phyloP scores from a whole-genome alignment of 2,329 filamentous ascomycete genomes.

The Cyphellophora attinorum region DNA sequence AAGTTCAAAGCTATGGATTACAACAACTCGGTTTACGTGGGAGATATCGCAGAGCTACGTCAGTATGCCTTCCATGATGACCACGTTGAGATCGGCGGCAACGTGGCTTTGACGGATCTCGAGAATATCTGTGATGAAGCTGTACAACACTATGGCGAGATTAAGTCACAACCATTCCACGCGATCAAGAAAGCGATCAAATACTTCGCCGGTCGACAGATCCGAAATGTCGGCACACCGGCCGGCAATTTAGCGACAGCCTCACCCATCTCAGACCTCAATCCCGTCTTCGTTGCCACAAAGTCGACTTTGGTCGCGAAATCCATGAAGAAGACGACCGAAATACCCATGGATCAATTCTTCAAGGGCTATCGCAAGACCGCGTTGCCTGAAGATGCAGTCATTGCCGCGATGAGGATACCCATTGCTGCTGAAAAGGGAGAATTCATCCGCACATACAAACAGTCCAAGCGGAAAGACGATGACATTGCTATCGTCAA shows the following conservation, averaged over 20 bases:
- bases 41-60: slow-evolving; percentile 81
- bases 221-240: slow-evolving; percentile 93
- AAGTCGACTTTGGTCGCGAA: slow-evolving; percentile 75
- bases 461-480: slow-evolving; percentile 93
- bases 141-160: slow-evolving; percentile 63
- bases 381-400: slow-evolving; percentile 67
- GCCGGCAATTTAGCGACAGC: slow-evolving; percentile 91
- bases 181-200: slow-evolving; percentile 88
- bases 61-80: slow-evolving; percentile 73
- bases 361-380: slow-evolving; percentile 88
- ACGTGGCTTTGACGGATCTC: slow-evolving; percentile 83
- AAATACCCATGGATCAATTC: slow-evolving; percentile 87
- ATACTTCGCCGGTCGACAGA: slow-evolving; percentile 91
- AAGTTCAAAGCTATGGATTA: slow-evolving; percentile 96
- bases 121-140: slow-evolving; percentile 76
- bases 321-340: slow-evolving; percentile 60
- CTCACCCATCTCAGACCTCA: slow-evolving; percentile 91
- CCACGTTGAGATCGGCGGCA: slow-evolving; percentile 83
- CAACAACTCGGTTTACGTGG: slow-evolving; percentile 79
- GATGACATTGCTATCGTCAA: slow-evolving; percentile 98
- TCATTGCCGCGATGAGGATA: slow-evolving; percentile 81
- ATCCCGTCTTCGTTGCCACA: slow-evolving; percentile 83
- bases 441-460: slow-evolving; percentile 83
- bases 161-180: slow-evolving; percentile 68
- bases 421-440: slow-evolving; percentile 64